These are phyloP conservation scores for Chenopodium album DNA, from an alignment of 148 eudicot species.

Conservation along the genomic window DNA sequence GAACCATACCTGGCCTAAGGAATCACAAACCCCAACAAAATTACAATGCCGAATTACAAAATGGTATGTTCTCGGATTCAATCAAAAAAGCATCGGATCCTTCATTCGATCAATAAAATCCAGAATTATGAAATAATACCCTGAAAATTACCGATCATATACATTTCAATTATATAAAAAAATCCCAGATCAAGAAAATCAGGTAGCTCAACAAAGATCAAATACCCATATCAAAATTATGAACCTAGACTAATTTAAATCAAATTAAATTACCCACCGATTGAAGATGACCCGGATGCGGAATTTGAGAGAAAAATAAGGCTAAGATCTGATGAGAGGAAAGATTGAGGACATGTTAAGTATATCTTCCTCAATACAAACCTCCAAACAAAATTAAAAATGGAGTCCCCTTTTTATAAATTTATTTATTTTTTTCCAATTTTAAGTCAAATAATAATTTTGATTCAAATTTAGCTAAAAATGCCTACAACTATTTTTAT, in stretches of 20 bases:
- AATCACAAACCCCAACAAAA: slow-evolving; percentile 26
- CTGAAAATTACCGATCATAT: slow-evolving; percentile 18
- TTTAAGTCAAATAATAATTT: slow-evolving; percentile 15
- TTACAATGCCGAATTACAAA: slow-evolving; percentile 17
- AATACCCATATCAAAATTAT: slow-evolving; percentile 13
- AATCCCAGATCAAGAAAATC: slow-evolving; percentile 29
- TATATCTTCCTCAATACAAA: slow-evolving; percentile 33
- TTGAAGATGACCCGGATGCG: slow-evolving; percentile 33
- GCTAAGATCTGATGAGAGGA: slow-evolving; percentile 39
- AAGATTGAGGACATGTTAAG: slow-evolving; percentile 36
- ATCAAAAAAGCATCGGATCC: slow-evolving; percentile 35
- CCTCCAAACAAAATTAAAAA: slow-evolving; percentile 8
- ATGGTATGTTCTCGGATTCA: slow-evolving; percentile 25
- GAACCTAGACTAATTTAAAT: neutral
- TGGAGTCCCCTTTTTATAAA: slow-evolving; percentile 5
- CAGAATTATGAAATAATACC: slow-evolving; percentile 10
- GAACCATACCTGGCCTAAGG: slow-evolving; percentile 16
- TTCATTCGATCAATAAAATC: slow-evolving; percentile 27
- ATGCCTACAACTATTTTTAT: neutral
- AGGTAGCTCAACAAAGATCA: slow-evolving; percentile 22
- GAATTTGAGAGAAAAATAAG: slow-evolving; percentile 18
- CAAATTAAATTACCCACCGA: slow-evolving; percentile 28
- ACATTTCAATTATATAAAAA: slow-evolving; percentile 6
- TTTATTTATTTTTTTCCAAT: neutral
- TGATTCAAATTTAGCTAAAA: slow-evolving; percentile 7